A percentile compares a stretch with the other conserved stretches of the same genome.
phyloP scores from a whole-genome alignment of 2,329 filamentous ascomycete genomes.

The Arthrobotrys musiformis region DNA sequence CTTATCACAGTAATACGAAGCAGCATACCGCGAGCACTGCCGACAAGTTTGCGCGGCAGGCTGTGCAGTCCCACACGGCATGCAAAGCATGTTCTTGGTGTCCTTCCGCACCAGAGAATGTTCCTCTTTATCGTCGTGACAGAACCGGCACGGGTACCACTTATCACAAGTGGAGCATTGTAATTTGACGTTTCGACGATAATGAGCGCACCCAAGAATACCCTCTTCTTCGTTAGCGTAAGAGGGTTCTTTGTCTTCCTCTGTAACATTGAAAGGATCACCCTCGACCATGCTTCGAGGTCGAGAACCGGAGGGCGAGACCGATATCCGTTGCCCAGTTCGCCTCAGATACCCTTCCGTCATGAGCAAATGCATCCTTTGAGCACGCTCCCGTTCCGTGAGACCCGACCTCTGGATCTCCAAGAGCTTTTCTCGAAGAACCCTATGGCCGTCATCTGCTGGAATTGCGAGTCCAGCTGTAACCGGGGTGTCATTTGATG shows the following conservation, averaged over 20 bases:
- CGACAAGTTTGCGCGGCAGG: conserved; percentile 80
- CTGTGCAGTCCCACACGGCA: conserved; percentile 90
- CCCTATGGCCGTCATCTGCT: conserved; percentile 81
- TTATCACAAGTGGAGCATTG: conserved; percentile 89
- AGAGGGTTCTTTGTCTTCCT: conserved; percentile 63
- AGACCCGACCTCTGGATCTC: conserved; percentile 73
- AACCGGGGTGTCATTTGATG: conserved; percentile 3
- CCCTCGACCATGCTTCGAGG: conserved; percentile 64
- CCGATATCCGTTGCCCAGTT: conserved; percentile 59
- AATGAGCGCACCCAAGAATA: conserved; percentile 85
- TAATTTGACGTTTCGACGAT: conserved; percentile 93
- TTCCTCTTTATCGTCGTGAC: conserved; percentile 84
- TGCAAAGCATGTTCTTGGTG: conserved; percentile 96
- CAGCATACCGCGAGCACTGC: conserved; percentile 78
- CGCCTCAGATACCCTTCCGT: conserved; percentile 71
- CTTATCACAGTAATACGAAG: conserved; percentile 90
- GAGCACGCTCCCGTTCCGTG: conserved; percentile 73
- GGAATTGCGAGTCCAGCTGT: conserved; percentile 65
- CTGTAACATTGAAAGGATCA: conserved; percentile 59
- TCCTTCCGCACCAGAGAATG: conserved; percentile 81
- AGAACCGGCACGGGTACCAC: conserved; percentile 96
- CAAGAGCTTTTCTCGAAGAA: conserved; percentile 74
- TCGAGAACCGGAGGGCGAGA: conserved; percentile 64
- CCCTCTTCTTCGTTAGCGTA: conserved; percentile 67
- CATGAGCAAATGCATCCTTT: conserved; percentile 76